Percentiles rank a stretch among this genome's conserved stretches.
phyloP scores from a whole-genome alignment of 495 filamentous ascomycete species.

The Aspergillus asperescens region DNA sequence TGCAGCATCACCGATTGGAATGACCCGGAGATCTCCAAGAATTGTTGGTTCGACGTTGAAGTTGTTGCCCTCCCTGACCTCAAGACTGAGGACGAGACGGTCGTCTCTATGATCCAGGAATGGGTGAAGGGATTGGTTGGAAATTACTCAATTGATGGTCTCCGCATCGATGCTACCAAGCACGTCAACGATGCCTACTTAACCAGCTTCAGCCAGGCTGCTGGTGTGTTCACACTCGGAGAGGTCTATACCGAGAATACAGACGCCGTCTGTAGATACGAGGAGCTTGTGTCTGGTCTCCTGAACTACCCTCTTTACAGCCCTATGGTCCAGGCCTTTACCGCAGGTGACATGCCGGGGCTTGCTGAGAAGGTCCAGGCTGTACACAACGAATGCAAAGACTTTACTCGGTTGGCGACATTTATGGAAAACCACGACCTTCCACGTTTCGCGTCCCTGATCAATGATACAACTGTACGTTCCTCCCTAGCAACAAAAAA shows the following conservation, averaged over 20 bases:
- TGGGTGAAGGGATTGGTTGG: conserved; percentile 57
- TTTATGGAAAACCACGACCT: conserved; percentile 71
- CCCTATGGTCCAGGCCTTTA: conserved; percentile 51
- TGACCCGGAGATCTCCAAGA: conserved; percentile 16
- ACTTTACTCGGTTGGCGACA: conserved; percentile 53
- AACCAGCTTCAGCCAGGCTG: conserved; percentile 3
- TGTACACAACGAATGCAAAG: conserved; percentile 38
- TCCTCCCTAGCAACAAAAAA: no score
- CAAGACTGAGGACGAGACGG: conserved; percentile 50
- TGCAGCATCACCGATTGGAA: conserved; percentile 50
- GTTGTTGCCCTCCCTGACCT: conserved; percentile 58
- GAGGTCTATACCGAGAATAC: conserved; percentile 9
- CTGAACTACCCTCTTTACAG: conserved; percentile 43
- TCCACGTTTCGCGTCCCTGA: conserved; percentile 48
- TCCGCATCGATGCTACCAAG: conserved; percentile 63
- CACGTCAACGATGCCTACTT: conserved; percentile 24
- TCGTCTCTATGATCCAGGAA: conserved; percentile 46
- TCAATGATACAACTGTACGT: conserved; percentile 5
- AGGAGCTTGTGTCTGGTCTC: conserved; percentile 6
- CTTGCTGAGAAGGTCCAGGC: conserved; percentile 46
- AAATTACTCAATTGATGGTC: conserved; percentile 63
- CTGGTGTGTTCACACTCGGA: conserved; percentile 10
- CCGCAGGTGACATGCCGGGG: conserved; percentile 44
- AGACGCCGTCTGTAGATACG: conserved; percentile 4
- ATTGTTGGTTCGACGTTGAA: conserved; percentile 55